Evolutionary conservation across 129 eudicot species (phyloP), one percentile per base, ranked within the genome.

Genomic region (Arctium lappa): DNA sequence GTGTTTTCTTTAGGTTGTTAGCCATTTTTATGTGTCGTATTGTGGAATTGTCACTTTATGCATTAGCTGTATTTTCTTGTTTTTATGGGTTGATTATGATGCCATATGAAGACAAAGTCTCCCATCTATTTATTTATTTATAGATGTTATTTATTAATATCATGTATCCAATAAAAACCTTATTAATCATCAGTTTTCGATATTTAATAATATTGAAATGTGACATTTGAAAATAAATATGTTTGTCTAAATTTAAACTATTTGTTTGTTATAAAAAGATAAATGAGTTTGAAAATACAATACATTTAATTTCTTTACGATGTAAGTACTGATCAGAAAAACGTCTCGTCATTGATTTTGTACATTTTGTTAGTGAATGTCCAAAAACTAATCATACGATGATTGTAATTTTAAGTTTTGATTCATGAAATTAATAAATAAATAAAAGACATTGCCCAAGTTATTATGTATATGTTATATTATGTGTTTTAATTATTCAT

Each of bases 1-100:
- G 22, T 66, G 80, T 65, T 33, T n/a, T 74, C 4, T 53, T 53
- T 44, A 44, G 50, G 34, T 82, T 77, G 76, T 42, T 73, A 73
- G 30, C 56, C 75, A n/a, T 32, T 84, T 84, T 60, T 46, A 15
- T 62, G 18, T 63, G 83, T 65, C 83, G 60, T 84, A 18, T 60
- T 44, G 10, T 73, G 60, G 48, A 73, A 73, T 65, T 33, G 63
- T 31, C 80, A 73, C 76, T 65, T 32, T 33, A 18, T 44, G 44
- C 44, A 10, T 42, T 79, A 63, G 80, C 50, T 79, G 75, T 79
- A 39, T 75, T 74, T 63, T 74, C 65, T 74, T 34, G 30, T 40
- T 62, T 42, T 72, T 78, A 50, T 76, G 38, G 78, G 50, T 84
- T 62, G 83, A 63, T 77, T 77, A 77, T 60, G 53, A 53, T 38